Percentiles rank a stretch among this genome's conserved stretches.
phyloP scores from a whole-genome alignment of 108 stramenopile genomes.

The Skeletonema menzelii region DNA sequence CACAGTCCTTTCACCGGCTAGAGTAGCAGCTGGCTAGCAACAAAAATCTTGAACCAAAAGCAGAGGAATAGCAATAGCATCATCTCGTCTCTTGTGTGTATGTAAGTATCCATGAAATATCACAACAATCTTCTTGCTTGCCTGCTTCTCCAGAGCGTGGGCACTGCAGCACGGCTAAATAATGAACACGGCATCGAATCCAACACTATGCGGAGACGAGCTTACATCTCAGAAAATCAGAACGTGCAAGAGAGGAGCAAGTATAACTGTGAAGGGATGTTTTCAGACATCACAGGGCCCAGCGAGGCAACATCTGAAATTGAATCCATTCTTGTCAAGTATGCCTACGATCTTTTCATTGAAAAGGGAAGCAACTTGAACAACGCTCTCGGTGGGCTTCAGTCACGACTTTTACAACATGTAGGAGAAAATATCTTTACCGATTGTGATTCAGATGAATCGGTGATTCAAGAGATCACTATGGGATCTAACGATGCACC shows the following conservation, averaged over 20 bases:
- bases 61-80: too few relatives aligned
- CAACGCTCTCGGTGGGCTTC: conserved; percentile 11
- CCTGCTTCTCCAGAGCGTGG: not conserved
- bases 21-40: too few relatives aligned
- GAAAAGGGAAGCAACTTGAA: conserved; percentile 12
- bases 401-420: conserved; percentile 7
- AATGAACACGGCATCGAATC: not conserved
- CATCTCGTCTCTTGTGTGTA: too few relatives aligned
- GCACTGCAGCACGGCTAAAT: not conserved
- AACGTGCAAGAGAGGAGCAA: conserved; percentile 5
- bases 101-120: not conserved
- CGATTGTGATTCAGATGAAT: conserved; percentile 12
- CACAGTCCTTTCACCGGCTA: too few relatives aligned
- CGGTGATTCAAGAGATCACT: conserved; percentile 18
- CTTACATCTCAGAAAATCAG: conserved; percentile 4
- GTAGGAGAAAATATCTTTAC: conserved; percentile 18
- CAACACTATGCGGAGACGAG: not conserved
- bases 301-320: not conserved
- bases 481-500: conserved; percentile 14
- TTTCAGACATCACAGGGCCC: conserved; percentile 2
- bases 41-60: too few relatives aligned
- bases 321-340: conserved; percentile 21
- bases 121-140: not conserved
- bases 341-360: conserved; percentile 25
- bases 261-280: conserved; percentile 29